Base-by-base conservation (phyloP, 2,329 filamentous ascomycete species). In the Camillea tinctor region DNA sequence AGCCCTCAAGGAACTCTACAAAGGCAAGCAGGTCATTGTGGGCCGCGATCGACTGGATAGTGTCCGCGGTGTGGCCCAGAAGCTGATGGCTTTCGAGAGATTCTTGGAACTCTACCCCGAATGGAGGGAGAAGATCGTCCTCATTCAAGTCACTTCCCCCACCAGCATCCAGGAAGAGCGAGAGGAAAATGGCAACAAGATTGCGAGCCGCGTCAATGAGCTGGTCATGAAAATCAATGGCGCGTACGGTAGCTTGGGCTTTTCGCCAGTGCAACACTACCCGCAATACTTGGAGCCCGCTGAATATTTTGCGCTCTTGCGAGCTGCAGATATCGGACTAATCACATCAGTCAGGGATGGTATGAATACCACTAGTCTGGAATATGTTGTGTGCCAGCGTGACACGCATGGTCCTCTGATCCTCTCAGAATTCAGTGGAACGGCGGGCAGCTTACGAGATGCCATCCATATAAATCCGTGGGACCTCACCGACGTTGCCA, bases 391-490 rank as follows among this genome's bases (percentile, higher is more conserved):
- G 60, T 96, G 92, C 74, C 94, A 98, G 76, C 90, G 92, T 70
- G 89, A 95, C 64, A 88, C 88, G 59, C 88, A 93, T 67, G 91
- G 93, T 0, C 94, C 93, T 1, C 80, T 98, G 52, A 97, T 98
- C 66, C 85, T 98, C 22, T 98, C 95, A 15, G 94, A 98, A 75
- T 98, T 98, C 75, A 97, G 93, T 64, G 94, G 94, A 60, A 97
- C 94, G 0, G 93, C 94, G 30, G 91, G 91, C 57, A 95, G 89
- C 58, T 83, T 98, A 44, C 85, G 86, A 63, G 90, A 91, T 70
- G 94, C 94, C 30, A 93, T 97, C 63, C 92, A 96, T 75, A 97
- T 98, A 80, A 98, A 98, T 77, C 94, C 94, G 1, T 98, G 93
- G 92, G 93, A 97, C 73, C 83, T 94, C 57, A 87, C 84, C 23